Percentiles rank a stretch among this genome's conserved stretches.
phyloP scores from a whole-genome alignment of 1,284 basidiomycete species.

The Cryptococcus floricola region DNA sequence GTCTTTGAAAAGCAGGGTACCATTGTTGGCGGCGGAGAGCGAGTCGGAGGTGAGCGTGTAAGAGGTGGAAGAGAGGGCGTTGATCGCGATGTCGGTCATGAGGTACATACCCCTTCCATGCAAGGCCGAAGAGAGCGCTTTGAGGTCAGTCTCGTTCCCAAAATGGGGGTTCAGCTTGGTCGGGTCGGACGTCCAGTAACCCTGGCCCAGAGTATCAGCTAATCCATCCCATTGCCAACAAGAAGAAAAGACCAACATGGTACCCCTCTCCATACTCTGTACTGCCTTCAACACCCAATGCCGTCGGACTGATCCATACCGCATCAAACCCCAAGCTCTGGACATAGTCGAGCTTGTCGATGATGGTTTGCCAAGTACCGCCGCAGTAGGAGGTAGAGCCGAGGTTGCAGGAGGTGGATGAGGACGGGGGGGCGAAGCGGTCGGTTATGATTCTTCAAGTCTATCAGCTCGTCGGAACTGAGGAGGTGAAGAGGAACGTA shows the following conservation, averaged over 20 bases:
- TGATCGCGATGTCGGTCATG: slow-evolving; percentile 74
- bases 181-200: slow-evolving; percentile 55
- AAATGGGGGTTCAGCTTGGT: slow-evolving; percentile 63
- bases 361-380: slow-evolving; percentile 67
- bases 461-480: not conserved
- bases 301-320: slow-evolving; percentile 49
- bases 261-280: slow-evolving; percentile 54
- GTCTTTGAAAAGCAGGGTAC: slow-evolving; percentile 32
- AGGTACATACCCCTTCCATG: slow-evolving; percentile 66
- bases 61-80: slow-evolving; percentile 59
- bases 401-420: slow-evolving; percentile 58
- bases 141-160: slow-evolving; percentile 63
- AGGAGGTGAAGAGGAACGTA: slow-evolving; percentile 10
- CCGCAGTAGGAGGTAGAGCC: slow-evolving; percentile 59
- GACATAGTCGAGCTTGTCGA: slow-evolving; percentile 68
- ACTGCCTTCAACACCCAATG: slow-evolving; percentile 57
- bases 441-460: slow-evolving; percentile 60
- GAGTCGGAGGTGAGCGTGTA: slow-evolving; percentile 19
- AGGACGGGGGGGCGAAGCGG: slow-evolving; percentile 60
- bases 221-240: not conserved
- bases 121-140: slow-evolving; percentile 60
- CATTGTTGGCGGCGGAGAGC: slow-evolving; percentile 19
- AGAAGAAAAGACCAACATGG: slow-evolving; percentile 21
- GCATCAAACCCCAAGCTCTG: slow-evolving; percentile 71
- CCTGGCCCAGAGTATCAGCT: slow-evolving; percentile 8